Conservation (phyloP, 2,329 filamentous ascomycete genomes). For the Plenodomus tracheiphilus region DNA sequence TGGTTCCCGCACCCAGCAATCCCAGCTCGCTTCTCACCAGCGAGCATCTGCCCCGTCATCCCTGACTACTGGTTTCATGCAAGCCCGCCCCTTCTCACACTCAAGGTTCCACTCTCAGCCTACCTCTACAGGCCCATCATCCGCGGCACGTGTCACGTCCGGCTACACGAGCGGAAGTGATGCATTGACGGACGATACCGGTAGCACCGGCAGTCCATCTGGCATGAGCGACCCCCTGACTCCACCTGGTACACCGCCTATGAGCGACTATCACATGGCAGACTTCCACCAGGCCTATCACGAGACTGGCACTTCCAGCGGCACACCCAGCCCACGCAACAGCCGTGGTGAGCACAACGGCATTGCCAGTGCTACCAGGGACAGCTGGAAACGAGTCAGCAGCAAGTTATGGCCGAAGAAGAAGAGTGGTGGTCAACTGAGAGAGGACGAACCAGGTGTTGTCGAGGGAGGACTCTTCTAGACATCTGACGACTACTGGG, state of each 20-base stretch:
- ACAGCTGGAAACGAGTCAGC: conserved; percentile 47
- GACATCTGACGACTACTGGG: conserved; percentile 1
- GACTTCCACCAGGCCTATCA: conserved; percentile 43
- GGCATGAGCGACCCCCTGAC: conserved; percentile 68
- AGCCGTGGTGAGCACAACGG: conserved; percentile 44
- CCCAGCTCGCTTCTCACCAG: conserved; percentile 37
- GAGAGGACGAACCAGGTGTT: conserved; percentile 42
- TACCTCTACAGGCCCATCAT: conserved; percentile 34
- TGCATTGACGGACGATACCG: conserved; percentile 65
- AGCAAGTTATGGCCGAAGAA: conserved; percentile 48
- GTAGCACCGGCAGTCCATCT: conserved; percentile 51
- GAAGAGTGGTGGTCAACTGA: conserved; percentile 40
- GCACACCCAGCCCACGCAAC: conserved; percentile 43
- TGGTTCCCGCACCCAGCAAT: conserved; percentile 32
- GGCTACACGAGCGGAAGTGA: conserved; percentile 49
- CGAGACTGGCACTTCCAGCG: conserved; percentile 36
- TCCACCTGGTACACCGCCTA: conserved; percentile 76
- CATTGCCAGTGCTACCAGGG: conserved; percentile 40
- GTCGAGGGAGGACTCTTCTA: conserved; percentile 43
- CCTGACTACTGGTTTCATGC: conserved; percentile 43
- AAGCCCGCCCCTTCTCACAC: conserved; percentile 40
- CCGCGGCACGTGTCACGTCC: conserved; percentile 30
- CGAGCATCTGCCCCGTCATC: conserved; percentile 46
- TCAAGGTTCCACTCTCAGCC: conserved; percentile 44
- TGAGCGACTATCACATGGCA: conserved; percentile 54